Conservation (phyloP, 305 asterid genomes). For the Coffea humblotiana region DNA sequence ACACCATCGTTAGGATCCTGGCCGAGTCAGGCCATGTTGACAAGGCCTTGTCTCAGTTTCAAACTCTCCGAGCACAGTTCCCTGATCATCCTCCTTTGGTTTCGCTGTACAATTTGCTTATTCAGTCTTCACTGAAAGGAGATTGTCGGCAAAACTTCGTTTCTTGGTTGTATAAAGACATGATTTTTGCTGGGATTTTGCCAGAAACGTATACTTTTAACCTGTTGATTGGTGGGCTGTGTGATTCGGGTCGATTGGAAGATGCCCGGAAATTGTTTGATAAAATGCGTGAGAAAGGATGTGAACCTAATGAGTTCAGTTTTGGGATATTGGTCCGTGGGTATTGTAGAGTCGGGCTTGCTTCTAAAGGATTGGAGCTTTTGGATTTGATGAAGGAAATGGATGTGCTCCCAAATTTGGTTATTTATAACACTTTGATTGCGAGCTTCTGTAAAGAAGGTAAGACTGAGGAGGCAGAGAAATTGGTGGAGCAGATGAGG, state of each 20-base stretch:
- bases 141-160: conserved; percentile 35
- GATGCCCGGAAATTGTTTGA: conserved; percentile 78
- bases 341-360: conserved; percentile 58
- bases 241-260: conserved; percentile 57
- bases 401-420: conserved; percentile 51
- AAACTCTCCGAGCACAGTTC: conserved; percentile 48
- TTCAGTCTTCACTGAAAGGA: conserved; percentile 40
- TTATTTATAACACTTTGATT: conserved; percentile 75
- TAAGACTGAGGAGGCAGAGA: conserved; percentile 70
- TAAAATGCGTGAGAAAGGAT: conserved; percentile 67
- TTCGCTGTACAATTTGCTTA: conserved; percentile 64
- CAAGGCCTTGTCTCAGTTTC: conserved; percentile 61
- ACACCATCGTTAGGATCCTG: conserved; percentile 44
- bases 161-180: conserved; percentile 64
- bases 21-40: conserved; percentile 49
- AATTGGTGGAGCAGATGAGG: conserved; percentile 79
- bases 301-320: conserved; percentile 69
- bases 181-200: conserved; percentile 57
- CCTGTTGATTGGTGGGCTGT: conserved; percentile 61
- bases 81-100: conserved; percentile 46
- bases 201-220: conserved; percentile 72
- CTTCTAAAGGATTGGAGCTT: conserved; percentile 63
- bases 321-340: conserved; percentile 80
- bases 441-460: conserved; percentile 68
- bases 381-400: conserved; percentile 56